Evolutionary conservation across 1,284 basidiomycete species (phyloP), one percentile per base, ranked within the genome.

Genomic region (Laetiporus sulphureus): DNA sequence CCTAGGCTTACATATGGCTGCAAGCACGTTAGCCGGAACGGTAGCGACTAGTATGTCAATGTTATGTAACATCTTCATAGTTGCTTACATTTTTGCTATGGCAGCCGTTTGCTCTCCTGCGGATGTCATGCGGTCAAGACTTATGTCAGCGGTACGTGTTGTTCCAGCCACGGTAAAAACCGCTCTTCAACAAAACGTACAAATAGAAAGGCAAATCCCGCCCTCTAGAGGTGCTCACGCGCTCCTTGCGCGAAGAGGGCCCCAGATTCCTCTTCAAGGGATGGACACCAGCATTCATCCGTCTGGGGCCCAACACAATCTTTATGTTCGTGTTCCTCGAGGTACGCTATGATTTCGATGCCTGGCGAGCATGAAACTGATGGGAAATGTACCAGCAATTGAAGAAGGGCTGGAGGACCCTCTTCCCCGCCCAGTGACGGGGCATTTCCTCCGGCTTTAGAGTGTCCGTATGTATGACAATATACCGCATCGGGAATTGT

Each of bases 241-340:
- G 61, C 25, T 83, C 83, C 1, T 61, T 87, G 32, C 71, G 71
- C 27, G 68, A 79, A 49, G 91, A 95, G 68, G 91, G 92, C 0
- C 71, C 81, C 2, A 68, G 72, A 48, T 92, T 92, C 63, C 71
- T 94, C 48, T 91, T 95, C 68, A 91, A 90, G 58, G 86, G 91
- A 25, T 89, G 89, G 89, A 84, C 84, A 12, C 87, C 87, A 6
- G 83, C 87, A 5, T 92, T 91, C 66, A 79, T 85, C 51, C 79
- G 90, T 44, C 66, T 92, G 27, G 88, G 84, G 36, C 89, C 89
- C 0, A 90, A 90, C 59, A 90, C 84, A 2, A 72, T 88, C 21
- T 62, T 87, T n/a, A 76, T 90, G 64, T 92, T 92, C 64, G 79
- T 91, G 38, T 90, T 88, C 61, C 83, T 85, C 50, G 90, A 92